Evolutionary conservation across 352 stramenopile species (phyloP), one percentile per base, ranked within the genome.

Genomic region (Pythium aphanidermatum): DNA sequence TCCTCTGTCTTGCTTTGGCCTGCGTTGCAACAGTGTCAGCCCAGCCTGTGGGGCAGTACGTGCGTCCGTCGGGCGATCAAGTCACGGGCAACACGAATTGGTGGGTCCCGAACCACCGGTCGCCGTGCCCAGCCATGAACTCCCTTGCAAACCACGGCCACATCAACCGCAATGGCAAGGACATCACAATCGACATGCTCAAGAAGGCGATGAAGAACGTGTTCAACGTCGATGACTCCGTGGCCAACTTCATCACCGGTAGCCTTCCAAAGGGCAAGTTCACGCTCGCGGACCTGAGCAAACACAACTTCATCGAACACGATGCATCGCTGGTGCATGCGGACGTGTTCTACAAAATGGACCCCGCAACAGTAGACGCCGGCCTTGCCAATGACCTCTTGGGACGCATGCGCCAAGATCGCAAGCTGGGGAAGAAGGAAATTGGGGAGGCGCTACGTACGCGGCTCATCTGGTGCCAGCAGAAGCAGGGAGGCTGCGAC

Each of bases 271-370:
- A 35, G n/a, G n/a, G n/a, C 29, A 31, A 58, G 21, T 75, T 84
- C 37, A 62, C 62, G 16, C 59, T 85, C 12, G 26, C 39, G 20
- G 63, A 72, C 37, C 58, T 83, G 21, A 44, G 52, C 39, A 61
- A 41, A 12, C 70, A 78, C 62, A 76, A 73, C 52, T 57, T 51
- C 10, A 64, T 75, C 30, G 70, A 79, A 34, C 70, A 77, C 39
- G 70, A 83, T 28, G 58, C 51, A 26, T 83, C 70, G 31, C 49
- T 83, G 9, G 55, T 55, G 14, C 67, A 74, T 37, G 47, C 52
- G 2, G 67, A 79, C 35, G 54, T 60, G 3, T 60, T 63, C 41
- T 70, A 58, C 45, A 62, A 54, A 19, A 27, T 49, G 31, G 58
- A 78, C 54, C 63, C 68, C 4, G 55, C 58, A 31, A 28, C 36